Conservation (phyloP, 768 basidiomycete genomes). For the Ramaria rubella region DNA sequence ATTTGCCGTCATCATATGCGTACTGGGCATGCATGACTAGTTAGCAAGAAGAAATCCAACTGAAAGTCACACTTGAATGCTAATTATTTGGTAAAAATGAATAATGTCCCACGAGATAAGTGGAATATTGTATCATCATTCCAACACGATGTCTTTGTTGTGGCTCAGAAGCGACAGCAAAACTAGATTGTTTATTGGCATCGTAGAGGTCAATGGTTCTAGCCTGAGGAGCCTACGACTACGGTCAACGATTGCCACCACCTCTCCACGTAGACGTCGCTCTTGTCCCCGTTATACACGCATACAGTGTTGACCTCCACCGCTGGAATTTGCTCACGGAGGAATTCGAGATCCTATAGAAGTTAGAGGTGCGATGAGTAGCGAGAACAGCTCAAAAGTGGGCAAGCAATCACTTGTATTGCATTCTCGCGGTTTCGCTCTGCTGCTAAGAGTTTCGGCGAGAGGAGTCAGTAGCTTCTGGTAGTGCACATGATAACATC, state of each 20-base stretch:
- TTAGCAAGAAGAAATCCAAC: conserved; percentile 1
- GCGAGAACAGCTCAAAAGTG: neutral
- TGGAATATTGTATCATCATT: no score
- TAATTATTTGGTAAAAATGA: no score
- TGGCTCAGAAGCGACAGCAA: no score
- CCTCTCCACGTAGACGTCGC: conserved; percentile 28
- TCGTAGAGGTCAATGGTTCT: no score
- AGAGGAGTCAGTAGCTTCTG: conserved; percentile 67
- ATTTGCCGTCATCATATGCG: conserved; percentile 6
- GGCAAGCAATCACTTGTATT: conserved; percentile 37
- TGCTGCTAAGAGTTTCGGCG: conserved; percentile 68
- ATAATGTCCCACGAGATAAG: no score
- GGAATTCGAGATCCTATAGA: conserved; percentile 69
- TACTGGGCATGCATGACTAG: conserved; percentile 10
- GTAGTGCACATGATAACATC: conserved; percentile 90
- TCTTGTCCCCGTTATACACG: conserved; percentile 90
- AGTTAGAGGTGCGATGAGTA: neutral
- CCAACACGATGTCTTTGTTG: no score
- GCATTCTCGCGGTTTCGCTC: conserved; percentile 59
- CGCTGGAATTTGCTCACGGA: conserved; percentile 90
- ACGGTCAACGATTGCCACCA: no score
- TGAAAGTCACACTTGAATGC: neutral
- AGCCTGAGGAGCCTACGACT: neutral
- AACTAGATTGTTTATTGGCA: no score
- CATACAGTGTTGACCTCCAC: conserved; percentile 96